Conservation (phyloP, 176 grass and related monocot species). For the Paspalum vaginatum region DNA sequence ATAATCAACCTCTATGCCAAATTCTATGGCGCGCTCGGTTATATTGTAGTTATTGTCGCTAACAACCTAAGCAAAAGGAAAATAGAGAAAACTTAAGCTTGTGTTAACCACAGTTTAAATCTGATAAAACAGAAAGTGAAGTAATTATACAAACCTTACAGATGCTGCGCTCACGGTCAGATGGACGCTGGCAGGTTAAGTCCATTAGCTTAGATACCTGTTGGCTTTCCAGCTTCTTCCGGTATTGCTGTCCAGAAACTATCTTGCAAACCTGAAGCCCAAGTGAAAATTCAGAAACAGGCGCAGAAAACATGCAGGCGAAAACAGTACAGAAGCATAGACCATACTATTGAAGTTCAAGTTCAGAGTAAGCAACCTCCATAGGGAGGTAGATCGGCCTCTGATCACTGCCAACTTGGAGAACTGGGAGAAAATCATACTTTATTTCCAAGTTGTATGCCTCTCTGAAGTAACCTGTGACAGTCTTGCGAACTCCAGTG, state of each 20-base stretch:
- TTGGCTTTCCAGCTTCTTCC: slow-evolving; percentile 45
- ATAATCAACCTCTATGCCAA: slow-evolving; percentile 63
- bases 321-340: not conserved
- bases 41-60: slow-evolving; percentile 47
- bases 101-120: not conserved
- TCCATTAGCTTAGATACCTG: slow-evolving; percentile 49
- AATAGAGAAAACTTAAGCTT: slow-evolving; percentile 25
- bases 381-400: slow-evolving; percentile 75
- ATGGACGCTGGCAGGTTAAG: slow-evolving; percentile 45
- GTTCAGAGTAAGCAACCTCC: slow-evolving; percentile 55
- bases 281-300: slow-evolving; percentile 19
- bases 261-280: slow-evolving; percentile 63
- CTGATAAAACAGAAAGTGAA: not conserved
- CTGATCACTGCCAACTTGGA: slow-evolving; percentile 67
- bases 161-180: slow-evolving; percentile 38
- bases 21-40: slow-evolving; percentile 59
- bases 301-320: slow-evolving; percentile 2
- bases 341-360: slow-evolving; percentile 13
- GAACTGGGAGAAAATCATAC: slow-evolving; percentile 58
- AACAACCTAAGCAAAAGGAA: slow-evolving; percentile 48
- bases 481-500: not conserved
- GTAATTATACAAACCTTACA: slow-evolving; percentile 34
- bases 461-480: slow-evolving; percentile 67
- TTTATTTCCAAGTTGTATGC: slow-evolving; percentile 44
- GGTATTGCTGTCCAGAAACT: slow-evolving; percentile 61